Evolutionary conservation across 2,329 filamentous ascomycete genomes (phyloP), one percentile per base, ranked within the genome.

Genomic region (Pseudogymnoascus sp.): DNA sequence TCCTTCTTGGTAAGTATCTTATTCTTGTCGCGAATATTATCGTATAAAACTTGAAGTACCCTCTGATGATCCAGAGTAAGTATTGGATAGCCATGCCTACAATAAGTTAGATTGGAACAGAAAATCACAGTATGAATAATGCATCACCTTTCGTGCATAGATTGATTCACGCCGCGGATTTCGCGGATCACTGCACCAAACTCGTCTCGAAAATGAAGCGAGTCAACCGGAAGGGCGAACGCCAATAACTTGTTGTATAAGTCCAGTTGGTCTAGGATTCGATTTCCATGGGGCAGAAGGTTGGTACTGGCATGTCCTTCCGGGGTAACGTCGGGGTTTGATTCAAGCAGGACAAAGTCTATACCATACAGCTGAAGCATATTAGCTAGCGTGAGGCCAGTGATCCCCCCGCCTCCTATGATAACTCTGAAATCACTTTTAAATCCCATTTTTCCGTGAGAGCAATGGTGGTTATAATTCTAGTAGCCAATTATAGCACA

Each of bases 201-300:
- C 21, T 43, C n/a, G 41, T 43, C 41, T 43, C 41, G 41, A 23
- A 19, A n/a, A 43, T 19, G 41, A 43, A 43, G 19, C n/a, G 41
- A 43, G 16, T 43, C 21, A 43, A 43, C 41, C 8, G 41, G 41
- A 43, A 43, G 19, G n/a, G 41, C 41, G 21, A 49, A 21, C 12
- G 21, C 12, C 21, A 62, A 19, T 33, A 63, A 8, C 16, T 35
- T 33, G 52, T 73, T 69, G 19, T 66, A 76, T 37, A 70, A 66
- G 1, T 77, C 80, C 0, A 83, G 68, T 67, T 83, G 81, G 60
- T 82, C 79, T 1, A 82, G 68, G 6, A 83, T 76, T 0, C 75
- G 73, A 5, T 70, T 61, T 0, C 76, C 77, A 16, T 77, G 72
- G 0, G 80, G 71, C 0, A 72, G 64, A 0, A 82, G 65, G 1